phyloP scores from a whole-genome alignment of 177 flowering plant genomes.

The Telopea speciosissima region DNA sequence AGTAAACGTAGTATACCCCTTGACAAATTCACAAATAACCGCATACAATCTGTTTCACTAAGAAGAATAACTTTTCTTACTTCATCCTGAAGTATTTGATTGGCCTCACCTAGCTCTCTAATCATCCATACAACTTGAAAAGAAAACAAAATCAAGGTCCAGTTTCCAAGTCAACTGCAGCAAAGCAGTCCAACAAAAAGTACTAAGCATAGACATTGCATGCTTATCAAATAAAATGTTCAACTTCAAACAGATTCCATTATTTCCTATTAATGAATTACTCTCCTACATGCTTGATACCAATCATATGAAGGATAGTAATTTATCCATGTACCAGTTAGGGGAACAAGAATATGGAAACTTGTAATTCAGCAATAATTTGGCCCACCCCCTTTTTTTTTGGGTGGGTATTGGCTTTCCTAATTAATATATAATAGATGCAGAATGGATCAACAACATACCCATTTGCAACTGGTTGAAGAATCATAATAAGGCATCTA shows the following conservation, averaged over 20 bases:
- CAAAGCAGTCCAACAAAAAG: not conserved
- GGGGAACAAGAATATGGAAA: too few relatives aligned
- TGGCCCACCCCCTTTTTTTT: too few relatives aligned
- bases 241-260: too few relatives aligned
- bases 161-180: not conserved
- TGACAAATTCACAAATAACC: not conserved
- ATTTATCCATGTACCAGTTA: not conserved
- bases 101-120: not conserved
- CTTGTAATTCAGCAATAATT: too few relatives aligned
- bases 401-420: too few relatives aligned
- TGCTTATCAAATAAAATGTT: too few relatives aligned
- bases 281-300: not conserved
- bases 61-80: not conserved
- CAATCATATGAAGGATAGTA: not conserved
- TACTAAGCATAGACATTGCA: too few relatives aligned
- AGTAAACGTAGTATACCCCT: not conserved
- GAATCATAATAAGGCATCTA: not conserved
- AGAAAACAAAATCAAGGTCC: not conserved
- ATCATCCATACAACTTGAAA: not conserved
- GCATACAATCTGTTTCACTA: too few relatives aligned
- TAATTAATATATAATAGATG: too few relatives aligned
- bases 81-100: not conserved
- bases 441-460: not conserved
- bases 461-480: not conserved
- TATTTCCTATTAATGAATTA: too few relatives aligned